phyloP scores from a whole-genome alignment of 169 alveolate species.

The Cyclospora cayetanensis region DNA sequence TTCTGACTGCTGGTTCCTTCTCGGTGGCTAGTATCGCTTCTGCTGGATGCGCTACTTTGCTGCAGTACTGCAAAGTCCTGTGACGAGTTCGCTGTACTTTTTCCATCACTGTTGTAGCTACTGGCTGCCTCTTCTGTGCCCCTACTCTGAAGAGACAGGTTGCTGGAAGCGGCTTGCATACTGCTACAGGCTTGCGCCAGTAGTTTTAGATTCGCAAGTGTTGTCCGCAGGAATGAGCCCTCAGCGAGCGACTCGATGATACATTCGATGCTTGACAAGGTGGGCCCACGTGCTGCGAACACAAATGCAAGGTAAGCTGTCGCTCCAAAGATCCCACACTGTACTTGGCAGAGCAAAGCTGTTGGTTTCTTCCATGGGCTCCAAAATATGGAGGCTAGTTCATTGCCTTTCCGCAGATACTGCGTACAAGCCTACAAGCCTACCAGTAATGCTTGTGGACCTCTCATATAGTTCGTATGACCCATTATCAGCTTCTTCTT shows the following conservation, averaged over 20 bases:
- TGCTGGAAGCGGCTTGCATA: background rate
- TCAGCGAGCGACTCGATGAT: conserved; percentile 31
- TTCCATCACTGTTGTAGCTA: background rate
- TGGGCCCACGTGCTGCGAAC: conserved; percentile 52
- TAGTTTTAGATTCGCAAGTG: conserved; percentile 7
- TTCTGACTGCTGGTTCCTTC: conserved; percentile 4
- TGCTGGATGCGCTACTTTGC: too few relatives aligned
- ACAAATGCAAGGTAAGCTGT: background rate
- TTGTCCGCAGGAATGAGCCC: conserved; percentile 48
- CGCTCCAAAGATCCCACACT: background rate
- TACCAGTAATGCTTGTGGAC: background rate
- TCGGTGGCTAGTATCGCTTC: background rate
- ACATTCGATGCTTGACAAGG: conserved; percentile 17
- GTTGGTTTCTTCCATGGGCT: background rate
- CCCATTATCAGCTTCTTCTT: conserved; percentile 42
- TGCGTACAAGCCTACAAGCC: background rate
- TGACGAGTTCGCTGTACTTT: too few relatives aligned
- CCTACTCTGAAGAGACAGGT: background rate
- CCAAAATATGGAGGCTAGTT: background rate
- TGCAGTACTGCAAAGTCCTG: too few relatives aligned
- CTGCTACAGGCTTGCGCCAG: conserved; percentile 7
- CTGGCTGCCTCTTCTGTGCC: background rate
- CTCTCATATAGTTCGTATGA: background rate
- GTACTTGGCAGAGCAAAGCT: background rate
- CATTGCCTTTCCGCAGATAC: background rate